These are phyloP conservation scores for Phytophthora syringae DNA, from an alignment of 352 stramenopile genomes.

Conservation along the genomic window DNA sequence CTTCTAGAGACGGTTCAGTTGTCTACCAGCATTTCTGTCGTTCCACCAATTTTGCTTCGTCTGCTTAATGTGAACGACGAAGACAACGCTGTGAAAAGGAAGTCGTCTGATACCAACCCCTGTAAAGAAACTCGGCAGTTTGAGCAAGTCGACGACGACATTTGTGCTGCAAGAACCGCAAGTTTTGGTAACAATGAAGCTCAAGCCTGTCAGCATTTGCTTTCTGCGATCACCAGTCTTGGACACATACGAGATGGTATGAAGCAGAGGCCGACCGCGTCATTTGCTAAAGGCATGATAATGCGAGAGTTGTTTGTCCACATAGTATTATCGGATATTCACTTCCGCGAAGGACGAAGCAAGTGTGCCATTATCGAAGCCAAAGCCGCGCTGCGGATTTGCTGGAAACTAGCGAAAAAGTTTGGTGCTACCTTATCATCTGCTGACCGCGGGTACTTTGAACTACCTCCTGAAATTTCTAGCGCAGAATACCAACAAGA, in stretches of 20 bases:
- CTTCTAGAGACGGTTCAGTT: constrained; percentile 42
- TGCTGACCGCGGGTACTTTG: constrained; percentile 32
- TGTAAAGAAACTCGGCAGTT: constrained; percentile 22
- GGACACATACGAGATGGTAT: constrained; percentile 15
- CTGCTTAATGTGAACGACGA: constrained; percentile 24
- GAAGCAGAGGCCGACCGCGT: constrained; percentile 9
- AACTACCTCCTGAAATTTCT: constrained; percentile 51
- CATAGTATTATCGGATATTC: constrained; percentile 57
- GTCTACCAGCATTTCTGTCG: constrained; percentile 2
- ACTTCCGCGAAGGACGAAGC: constrained; percentile 54
- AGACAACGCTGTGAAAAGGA: neutral
- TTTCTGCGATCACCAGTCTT: constrained; percentile 22
- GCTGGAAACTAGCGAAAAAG: constrained; percentile 68
- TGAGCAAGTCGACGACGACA: constrained; percentile 44
- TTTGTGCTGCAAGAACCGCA: constrained; percentile 29
- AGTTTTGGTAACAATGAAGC: constrained; percentile 9
- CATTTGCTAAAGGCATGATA: constrained; percentile 40
- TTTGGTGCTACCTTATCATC: constrained; percentile 29
- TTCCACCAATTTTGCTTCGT: constrained; percentile 31
- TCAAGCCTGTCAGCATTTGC: constrained; percentile 39
- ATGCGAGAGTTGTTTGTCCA: constrained; percentile 66
- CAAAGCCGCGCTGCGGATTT: constrained; percentile 69
- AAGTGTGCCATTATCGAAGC: constrained; percentile 55
- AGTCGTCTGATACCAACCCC: neutral
- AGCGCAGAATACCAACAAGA: constrained; percentile 10